These are phyloP conservation scores for Phaffia rhodozyma DNA, from an alignment of 1,284 basidiomycete species.

Conservation along the genomic window DNA sequence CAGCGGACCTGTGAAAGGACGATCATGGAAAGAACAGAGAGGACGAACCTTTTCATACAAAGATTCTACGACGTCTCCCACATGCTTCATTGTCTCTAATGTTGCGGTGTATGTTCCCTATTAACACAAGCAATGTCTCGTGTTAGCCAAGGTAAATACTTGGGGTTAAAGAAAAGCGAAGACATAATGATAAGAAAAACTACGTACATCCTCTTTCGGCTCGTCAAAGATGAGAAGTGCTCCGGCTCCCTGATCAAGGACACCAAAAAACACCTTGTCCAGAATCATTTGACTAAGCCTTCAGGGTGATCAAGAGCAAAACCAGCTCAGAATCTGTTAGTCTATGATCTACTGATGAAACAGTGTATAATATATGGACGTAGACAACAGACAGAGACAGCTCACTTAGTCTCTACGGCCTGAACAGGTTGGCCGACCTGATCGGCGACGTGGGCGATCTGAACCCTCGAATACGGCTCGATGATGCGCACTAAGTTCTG, in stretches of 20 bases:
- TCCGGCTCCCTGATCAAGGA: conserved; percentile 87
- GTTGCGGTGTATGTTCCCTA: conserved; percentile 77
- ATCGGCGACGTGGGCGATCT: conserved; percentile 79
- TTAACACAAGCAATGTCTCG: neutral
- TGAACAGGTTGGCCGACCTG: conserved; percentile 79
- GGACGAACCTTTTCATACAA: conserved; percentile 67
- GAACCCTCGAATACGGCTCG: conserved; percentile 87
- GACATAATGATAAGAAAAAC: neutral
- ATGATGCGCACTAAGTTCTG: conserved; percentile 90
- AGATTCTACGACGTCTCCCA: conserved; percentile 81
- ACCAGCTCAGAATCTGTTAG: neutral
- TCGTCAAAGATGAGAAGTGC: conserved; percentile 84
- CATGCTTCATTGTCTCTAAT: conserved; percentile 77
- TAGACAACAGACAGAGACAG: conserved; percentile 13
- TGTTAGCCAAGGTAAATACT: neutral
- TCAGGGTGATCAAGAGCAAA: conserved; percentile 17
- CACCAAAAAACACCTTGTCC: conserved; percentile 87
- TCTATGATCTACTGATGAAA: neutral
- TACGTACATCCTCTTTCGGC: conserved; percentile 63
- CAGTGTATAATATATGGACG: conserved; percentile 4
- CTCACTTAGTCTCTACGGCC: conserved; percentile 88
- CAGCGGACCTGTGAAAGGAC: too few species aligned
- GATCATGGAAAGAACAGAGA: too few species aligned
- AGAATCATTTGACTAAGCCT: conserved; percentile 96
- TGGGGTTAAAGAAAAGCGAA: neutral